phyloP scores from a whole-genome alignment of 805 yeast species.

The Wickerhamomyces silvicola region DNA sequence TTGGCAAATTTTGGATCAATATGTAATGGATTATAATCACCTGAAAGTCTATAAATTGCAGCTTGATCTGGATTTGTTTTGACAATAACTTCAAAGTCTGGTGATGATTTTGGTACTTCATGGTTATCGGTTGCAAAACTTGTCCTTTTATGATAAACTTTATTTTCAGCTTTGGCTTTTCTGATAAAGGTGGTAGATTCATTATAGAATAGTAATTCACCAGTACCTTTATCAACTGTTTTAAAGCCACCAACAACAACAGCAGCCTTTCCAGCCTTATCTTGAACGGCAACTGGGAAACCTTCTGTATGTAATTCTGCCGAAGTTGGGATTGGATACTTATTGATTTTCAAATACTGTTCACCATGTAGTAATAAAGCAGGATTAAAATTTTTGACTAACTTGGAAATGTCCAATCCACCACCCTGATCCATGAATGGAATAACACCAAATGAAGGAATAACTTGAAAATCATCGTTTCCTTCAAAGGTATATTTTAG shows the following conservation, averaged over 20 bases:
- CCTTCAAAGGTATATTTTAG: constrained; percentile 77
- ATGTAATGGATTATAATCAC: constrained; percentile 93
- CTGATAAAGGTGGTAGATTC: constrained; percentile 83
- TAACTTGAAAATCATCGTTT: constrained; percentile 67
- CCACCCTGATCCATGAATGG: constrained; percentile 68
- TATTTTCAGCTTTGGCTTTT: constrained; percentile 52
- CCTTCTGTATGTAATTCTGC: constrained; percentile 57
- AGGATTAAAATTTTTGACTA: constrained; percentile 81
- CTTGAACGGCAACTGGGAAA: constrained; percentile 65
- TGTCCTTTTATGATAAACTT: constrained; percentile 40
- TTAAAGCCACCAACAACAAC: constrained; percentile 68
- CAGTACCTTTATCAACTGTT: constrained; percentile 59
- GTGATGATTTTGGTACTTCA: constrained; percentile 52
- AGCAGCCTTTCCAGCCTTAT: constrained; percentile 81
- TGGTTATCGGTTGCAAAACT: constrained; percentile 59
- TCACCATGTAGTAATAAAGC: constrained; percentile 91
- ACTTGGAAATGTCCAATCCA: constrained; percentile 48
- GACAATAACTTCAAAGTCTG: constrained; percentile 59
- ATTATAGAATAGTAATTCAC: constrained; percentile 68
- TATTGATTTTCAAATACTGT: constrained; percentile 73
- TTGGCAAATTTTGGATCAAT: constrained; percentile 88
- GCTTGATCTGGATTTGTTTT: constrained; percentile 70
- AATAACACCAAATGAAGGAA: constrained; percentile 88
- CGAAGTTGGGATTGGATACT: constrained; percentile 72
- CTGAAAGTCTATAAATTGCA: constrained; percentile 83